Conservation (phyloP, 2,329 filamentous ascomycete species). For the Epicoccum sorghinum region DNA sequence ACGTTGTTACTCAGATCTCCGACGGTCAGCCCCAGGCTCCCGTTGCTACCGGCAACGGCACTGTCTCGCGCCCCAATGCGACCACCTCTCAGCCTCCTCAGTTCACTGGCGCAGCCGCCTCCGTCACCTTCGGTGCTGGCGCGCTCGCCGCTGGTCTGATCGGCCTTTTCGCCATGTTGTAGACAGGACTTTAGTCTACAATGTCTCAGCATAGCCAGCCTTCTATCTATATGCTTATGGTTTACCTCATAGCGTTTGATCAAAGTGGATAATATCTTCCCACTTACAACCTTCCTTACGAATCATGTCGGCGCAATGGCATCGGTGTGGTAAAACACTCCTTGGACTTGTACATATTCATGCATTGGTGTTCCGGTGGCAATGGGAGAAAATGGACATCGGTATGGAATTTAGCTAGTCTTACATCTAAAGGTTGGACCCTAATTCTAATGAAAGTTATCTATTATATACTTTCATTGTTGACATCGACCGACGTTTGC, state of each 20-base stretch:
- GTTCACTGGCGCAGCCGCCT: slow-evolving; percentile 42
- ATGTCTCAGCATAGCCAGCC: slow-evolving; percentile 6
- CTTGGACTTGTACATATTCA: slow-evolving; percentile 20
- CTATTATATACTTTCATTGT: neutral
- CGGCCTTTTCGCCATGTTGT: slow-evolving; percentile 39
- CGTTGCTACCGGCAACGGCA: slow-evolving; percentile 15
- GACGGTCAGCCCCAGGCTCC: slow-evolving; percentile 35
- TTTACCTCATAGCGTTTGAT: slow-evolving; percentile 5
- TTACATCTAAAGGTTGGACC: slow-evolving; percentile 2
- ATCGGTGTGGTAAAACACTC: slow-evolving; percentile 19
- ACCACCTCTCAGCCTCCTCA: slow-evolving; percentile 20
- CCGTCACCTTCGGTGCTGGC: slow-evolving; percentile 26
- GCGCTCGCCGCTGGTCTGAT: slow-evolving; percentile 37
- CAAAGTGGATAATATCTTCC: slow-evolving; percentile 16
- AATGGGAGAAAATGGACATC: neutral
- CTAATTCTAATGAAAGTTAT: slow-evolving; percentile 15
- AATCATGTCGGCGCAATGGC: slow-evolving; percentile 18
- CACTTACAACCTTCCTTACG: slow-evolving; percentile 18
- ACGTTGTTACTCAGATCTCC: slow-evolving; percentile 32
- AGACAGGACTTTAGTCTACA: slow-evolving; percentile 17
- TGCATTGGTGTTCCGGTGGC: slow-evolving; percentile 9
- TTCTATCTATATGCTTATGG: slow-evolving; percentile 2
- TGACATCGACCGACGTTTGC: neutral
- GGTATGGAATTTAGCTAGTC: slow-evolving; percentile 9
- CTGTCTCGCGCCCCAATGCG: slow-evolving; percentile 17